phyloP scores from a whole-genome alignment of 352 stramenopile species.

The Phytophthora litchii region DNA sequence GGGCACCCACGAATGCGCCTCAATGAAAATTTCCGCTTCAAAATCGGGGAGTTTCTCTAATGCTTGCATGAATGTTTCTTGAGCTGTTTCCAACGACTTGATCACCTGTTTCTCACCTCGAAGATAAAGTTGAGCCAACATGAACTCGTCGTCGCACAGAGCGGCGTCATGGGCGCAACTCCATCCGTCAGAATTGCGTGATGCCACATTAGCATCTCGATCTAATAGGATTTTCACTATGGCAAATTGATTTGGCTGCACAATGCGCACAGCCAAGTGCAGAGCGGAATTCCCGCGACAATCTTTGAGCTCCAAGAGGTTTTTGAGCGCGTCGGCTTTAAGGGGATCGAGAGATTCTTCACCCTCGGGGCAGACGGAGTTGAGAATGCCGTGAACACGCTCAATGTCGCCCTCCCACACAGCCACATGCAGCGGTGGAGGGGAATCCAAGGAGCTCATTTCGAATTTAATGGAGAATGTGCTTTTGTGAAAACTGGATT shows the following conservation, averaged over 20 bases:
- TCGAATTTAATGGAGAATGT: no score
- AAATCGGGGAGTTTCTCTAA: slow-evolving; percentile 77
- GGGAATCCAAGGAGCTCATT: neutral
- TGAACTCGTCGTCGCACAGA: slow-evolving; percentile 75
- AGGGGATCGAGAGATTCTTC: slow-evolving; percentile 9
- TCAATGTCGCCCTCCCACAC: slow-evolving; percentile 71
- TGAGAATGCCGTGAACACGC: slow-evolving; percentile 41
- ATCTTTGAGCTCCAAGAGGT: slow-evolving; percentile 64
- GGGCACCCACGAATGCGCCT: slow-evolving; percentile 82
- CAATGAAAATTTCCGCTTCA: slow-evolving; percentile 80
- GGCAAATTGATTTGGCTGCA: slow-evolving; percentile 60
- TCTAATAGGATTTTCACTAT: slow-evolving; percentile 72
- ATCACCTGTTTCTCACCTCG: slow-evolving; percentile 67
- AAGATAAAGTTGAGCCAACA: slow-evolving; percentile 74
- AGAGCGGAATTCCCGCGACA: slow-evolving; percentile 69
- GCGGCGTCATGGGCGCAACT: slow-evolving; percentile 78
- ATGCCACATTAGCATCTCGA: slow-evolving; percentile 36
- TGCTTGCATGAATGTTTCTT: slow-evolving; percentile 66
- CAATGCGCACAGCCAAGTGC: slow-evolving; percentile 72
- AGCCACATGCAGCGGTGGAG: slow-evolving; percentile 62
- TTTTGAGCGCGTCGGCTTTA: slow-evolving; percentile 29
- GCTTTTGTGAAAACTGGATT: no score
- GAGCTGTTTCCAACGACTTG: slow-evolving; percentile 44
- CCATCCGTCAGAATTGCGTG: slow-evolving; percentile 59
- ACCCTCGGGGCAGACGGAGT: slow-evolving; percentile 17